Conservation (phyloP, 306 rosid genomes). For the Vigna unguiculata region DNA sequence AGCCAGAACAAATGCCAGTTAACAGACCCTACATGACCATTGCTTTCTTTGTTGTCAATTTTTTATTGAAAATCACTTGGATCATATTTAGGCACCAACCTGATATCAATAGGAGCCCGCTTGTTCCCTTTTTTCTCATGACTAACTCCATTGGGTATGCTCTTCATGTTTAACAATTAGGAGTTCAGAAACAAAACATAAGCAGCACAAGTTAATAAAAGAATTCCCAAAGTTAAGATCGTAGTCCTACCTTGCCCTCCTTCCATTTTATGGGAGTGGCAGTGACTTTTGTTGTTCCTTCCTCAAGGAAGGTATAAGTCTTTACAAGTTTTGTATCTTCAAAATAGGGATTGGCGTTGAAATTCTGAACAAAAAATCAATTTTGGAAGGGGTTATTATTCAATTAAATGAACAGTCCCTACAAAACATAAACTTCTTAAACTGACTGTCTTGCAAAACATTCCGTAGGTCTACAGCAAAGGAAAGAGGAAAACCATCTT, state of each 20-base stretch:
- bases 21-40: not conserved
- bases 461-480: not conserved
- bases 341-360: slow-evolving; percentile 85
- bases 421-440: slow-evolving; percentile 5
- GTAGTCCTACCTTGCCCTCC: slow-evolving; percentile 80
- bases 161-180: slow-evolving; percentile 54
- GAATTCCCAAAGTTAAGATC: not conserved
- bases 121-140: slow-evolving; percentile 90
- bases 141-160: slow-evolving; percentile 74
- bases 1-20: not conserved
- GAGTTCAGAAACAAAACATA: not conserved
- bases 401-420: slow-evolving; percentile 7
- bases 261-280: slow-evolving; percentile 94
- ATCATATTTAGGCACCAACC: slow-evolving; percentile 57
- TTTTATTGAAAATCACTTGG: not conserved
- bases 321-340: slow-evolving; percentile 83
- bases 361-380: slow-evolving; percentile 62
- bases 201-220: not conserved
- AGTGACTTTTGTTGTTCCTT: slow-evolving; percentile 79
- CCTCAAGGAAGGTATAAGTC: slow-evolving; percentile 87
- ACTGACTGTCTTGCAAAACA: not conserved
- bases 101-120: slow-evolving; percentile 71
- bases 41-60: not conserved
- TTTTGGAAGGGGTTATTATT: slow-evolving; percentile 1
- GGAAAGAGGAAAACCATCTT: slow-evolving; percentile 51